phyloP scores from a whole-genome alignment of 2,329 filamentous ascomycete genomes.

The Claviceps lovelessii region DNA sequence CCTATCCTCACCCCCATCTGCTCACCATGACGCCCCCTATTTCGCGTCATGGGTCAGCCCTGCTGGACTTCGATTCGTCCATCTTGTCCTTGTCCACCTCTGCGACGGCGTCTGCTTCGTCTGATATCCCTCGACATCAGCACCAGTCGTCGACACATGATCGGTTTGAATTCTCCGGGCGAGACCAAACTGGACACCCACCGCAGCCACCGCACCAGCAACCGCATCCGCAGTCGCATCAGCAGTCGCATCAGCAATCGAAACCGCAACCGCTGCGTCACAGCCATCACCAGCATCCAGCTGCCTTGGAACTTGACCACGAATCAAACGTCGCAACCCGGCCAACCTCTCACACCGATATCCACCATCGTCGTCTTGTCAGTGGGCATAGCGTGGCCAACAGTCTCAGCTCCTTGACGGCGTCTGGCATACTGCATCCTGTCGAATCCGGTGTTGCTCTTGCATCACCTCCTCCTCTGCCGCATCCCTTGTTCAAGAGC shows the following conservation, averaged over 20 bases:
- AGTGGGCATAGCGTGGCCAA: conserved; percentile 1
- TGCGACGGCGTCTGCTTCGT: conserved; percentile 26
- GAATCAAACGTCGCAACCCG: neutral
- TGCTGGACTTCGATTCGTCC: conserved; percentile 3
- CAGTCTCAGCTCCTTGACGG: conserved; percentile 4
- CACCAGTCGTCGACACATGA: neutral
- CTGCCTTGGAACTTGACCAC: neutral
- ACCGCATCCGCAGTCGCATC: no score
- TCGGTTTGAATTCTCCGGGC: conserved; percentile 3
- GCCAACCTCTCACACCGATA: conserved; percentile 2
- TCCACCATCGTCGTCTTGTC: conserved; percentile 4
- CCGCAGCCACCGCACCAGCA: neutral
- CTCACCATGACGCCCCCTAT: conserved; percentile 13
- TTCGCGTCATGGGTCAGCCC: conserved; percentile 3
- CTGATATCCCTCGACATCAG: conserved; percentile 14
- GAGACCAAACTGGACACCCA: neutral
- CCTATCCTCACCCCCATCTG: conserved; percentile 4
- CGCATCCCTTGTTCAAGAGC: conserved; percentile 9
- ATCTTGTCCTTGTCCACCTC: conserved; percentile 13
- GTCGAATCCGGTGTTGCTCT: conserved; percentile 1
- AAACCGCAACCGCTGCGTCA: conserved; percentile 3
- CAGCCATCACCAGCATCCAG: conserved; percentile 3
- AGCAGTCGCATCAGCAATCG: no score
- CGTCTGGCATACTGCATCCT: conserved; percentile 1
- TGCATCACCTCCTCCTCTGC: conserved; percentile 6